Conservation (phyloP, 1,284 basidiomycete species). For the Paramarasmius palmivorus region DNA sequence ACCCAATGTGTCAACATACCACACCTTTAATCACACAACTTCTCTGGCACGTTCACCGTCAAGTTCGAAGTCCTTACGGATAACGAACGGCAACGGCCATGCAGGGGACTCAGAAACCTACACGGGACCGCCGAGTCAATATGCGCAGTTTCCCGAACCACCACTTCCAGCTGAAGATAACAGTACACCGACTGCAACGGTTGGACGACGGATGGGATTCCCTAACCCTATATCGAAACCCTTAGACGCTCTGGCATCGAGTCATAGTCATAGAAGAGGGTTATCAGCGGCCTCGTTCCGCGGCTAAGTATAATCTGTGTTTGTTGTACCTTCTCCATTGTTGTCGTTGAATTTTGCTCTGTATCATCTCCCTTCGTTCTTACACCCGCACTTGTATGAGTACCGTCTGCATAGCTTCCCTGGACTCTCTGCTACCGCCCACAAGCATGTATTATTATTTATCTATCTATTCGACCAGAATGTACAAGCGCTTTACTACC, state of each 20-base stretch:
- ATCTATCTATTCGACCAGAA: conserved; percentile 1
- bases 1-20: conserved; percentile 37
- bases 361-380: conserved; percentile 15
- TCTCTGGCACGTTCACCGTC: conserved; percentile 50
- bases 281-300: conserved; percentile 62
- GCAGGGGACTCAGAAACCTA: conserved; percentile 50
- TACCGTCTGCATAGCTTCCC: not conserved
- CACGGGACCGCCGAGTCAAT: conserved; percentile 65
- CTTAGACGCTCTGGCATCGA: conserved; percentile 42
- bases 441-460: conserved; percentile 4
- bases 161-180: conserved; percentile 41
- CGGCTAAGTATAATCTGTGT: conserved; percentile 29
- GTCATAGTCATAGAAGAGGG: conserved; percentile 56
- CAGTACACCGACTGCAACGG: conserved; percentile 35
- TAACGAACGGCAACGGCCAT: conserved; percentile 32
- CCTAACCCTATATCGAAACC: conserved; percentile 62
- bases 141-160: conserved; percentile 71
- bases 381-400: not conserved
- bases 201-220: conserved; percentile 64
- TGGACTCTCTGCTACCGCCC: not conserved
- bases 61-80: conserved; percentile 45
- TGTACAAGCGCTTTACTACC: not conserved
- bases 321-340: conserved; percentile 8
- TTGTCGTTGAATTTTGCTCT: conserved; percentile 20
- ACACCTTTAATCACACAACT: conserved; percentile 19